A percentile compares a stretch with the other conserved stretches of the same genome.
Evolutionary conservation across 352 stramenopile genomes (phyloP).

Genomic region (Globisporangium okanoganense): DNA sequence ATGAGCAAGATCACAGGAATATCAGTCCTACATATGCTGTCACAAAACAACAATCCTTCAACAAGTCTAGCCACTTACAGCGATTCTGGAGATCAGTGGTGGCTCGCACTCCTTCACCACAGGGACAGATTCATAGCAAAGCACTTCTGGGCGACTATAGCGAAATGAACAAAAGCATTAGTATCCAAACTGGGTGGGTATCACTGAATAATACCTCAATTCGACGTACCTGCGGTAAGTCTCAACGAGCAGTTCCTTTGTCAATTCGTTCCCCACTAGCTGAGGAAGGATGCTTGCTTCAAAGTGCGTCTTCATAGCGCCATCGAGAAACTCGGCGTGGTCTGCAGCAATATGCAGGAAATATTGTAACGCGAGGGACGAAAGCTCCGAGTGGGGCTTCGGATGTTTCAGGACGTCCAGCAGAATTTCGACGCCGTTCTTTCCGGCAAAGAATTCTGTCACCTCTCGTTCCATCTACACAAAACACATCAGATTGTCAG

Average conservation of each 20-base stretch:
- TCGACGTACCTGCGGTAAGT: slow-evolving; percentile 51
- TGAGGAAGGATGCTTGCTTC: slow-evolving; percentile 50
- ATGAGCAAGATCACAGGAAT: background rate
- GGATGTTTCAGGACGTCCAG: slow-evolving; percentile 70
- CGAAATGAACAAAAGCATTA: background rate
- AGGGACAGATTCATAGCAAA: slow-evolving; percentile 48
- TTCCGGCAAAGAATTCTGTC: slow-evolving; percentile 36
- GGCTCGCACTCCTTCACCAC: slow-evolving; percentile 34
- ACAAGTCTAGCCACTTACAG: slow-evolving; percentile 26
- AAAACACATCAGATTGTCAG: slow-evolving; percentile 2
- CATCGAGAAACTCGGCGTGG: slow-evolving; percentile 36
- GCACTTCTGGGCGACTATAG: slow-evolving; percentile 40
- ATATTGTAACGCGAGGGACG: slow-evolving; percentile 73
- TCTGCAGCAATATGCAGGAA: slow-evolving; percentile 75
- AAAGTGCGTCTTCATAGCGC: slow-evolving; percentile 36
- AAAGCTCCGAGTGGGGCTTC: slow-evolving; percentile 57
- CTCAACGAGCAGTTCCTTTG: slow-evolving; percentile 72
- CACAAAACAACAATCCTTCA: background rate
- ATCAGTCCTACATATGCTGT: background rate
- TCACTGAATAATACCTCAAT: background rate
- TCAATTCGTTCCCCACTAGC: slow-evolving; percentile 56
- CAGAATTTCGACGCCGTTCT: slow-evolving; percentile 57
- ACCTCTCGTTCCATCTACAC: slow-evolving; percentile 62
- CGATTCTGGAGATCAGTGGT: slow-evolving; percentile 68
- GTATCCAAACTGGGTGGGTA: background rate